These are phyloP conservation scores for Gaeumannomyces sp. DNA, from an alignment of 2,329 filamentous ascomycete species.

Conservation along the genomic window DNA sequence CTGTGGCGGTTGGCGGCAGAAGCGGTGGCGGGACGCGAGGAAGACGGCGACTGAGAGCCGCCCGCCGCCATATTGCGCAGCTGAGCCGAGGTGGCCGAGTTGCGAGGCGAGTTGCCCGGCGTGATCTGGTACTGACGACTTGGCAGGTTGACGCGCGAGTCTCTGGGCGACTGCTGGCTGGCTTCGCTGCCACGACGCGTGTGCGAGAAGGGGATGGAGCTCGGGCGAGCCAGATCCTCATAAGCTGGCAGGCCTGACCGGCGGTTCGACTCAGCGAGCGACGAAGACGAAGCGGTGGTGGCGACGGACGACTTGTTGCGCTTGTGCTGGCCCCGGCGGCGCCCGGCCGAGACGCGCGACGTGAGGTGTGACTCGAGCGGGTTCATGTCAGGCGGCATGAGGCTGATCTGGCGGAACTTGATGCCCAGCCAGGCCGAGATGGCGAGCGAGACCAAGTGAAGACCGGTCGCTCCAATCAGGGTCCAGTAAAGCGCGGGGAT, in stretches of 20 bases:
- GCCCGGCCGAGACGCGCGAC: constrained; percentile 38
- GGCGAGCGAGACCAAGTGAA: constrained; percentile 65
- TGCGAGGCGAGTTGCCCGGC: constrained; percentile 36
- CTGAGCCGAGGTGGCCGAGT: constrained; percentile 27
- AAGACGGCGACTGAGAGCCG: constrained; percentile 28
- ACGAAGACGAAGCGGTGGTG: constrained; percentile 38
- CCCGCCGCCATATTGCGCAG: constrained; percentile 32
- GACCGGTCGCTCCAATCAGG: constrained; percentile 53
- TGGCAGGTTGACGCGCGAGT: constrained; percentile 50
- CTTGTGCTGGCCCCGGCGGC: constrained; percentile 48
- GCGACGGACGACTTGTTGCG: constrained; percentile 59
- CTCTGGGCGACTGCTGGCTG: constrained; percentile 36
- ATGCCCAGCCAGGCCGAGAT: constrained; percentile 70
- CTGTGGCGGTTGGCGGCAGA: constrained; percentile 6
- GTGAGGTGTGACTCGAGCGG: constrained; percentile 83
- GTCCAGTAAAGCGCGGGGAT: constrained; percentile 62
- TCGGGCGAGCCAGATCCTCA: constrained; percentile 38
- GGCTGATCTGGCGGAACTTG: constrained; percentile 75
- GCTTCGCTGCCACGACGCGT: constrained; percentile 61
- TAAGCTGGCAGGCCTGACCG: constrained; percentile 36
- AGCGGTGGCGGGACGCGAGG: constrained; percentile 11
- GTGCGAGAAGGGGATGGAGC: constrained; percentile 71
- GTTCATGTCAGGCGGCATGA: constrained; percentile 90
- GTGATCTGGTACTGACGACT: constrained; percentile 49
- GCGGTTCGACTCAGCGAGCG: constrained; percentile 34